phyloP scores from a whole-genome alignment of 371 early-diverging fungal genomes.

The Ordospora pajunii region DNA sequence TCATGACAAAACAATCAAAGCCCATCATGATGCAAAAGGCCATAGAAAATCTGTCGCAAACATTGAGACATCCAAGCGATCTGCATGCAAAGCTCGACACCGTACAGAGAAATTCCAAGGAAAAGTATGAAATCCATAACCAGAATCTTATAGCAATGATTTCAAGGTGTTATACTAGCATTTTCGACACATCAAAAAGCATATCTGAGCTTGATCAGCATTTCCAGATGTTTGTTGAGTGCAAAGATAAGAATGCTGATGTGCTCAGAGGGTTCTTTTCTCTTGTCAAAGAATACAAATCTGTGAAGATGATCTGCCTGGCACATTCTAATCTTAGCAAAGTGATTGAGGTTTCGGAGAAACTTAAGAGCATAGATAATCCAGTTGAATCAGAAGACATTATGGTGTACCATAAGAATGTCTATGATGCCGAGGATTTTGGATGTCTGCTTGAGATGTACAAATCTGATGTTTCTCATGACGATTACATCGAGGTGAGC shows the following conservation, averaged over 20 bases:
- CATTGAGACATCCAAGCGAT: slow-evolving; percentile 48
- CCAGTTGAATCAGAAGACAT: slow-evolving; percentile 23
- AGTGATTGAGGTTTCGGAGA: slow-evolving; percentile 30
- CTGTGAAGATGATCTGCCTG: slow-evolving; percentile 33
- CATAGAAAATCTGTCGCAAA: slow-evolving; percentile 34
- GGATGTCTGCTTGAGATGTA: slow-evolving; percentile 41
- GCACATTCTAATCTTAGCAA: slow-evolving; percentile 42
- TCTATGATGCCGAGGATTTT: slow-evolving; percentile 48
- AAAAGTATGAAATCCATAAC: slow-evolving; percentile 13
- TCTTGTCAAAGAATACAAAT: slow-evolving; percentile 39
- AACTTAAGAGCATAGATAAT: slow-evolving; percentile 15
- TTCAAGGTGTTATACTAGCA: background rate
- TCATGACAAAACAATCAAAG: background rate
- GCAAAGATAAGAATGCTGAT: slow-evolving; percentile 15
- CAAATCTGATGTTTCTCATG: slow-evolving; percentile 29
- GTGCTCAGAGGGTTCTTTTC: slow-evolving; percentile 27
- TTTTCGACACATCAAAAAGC: slow-evolving; percentile 13
- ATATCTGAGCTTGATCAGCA: slow-evolving; percentile 11
- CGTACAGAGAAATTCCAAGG: slow-evolving; percentile 1
- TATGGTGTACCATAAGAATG: slow-evolving; percentile 24
- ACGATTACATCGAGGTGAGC: slow-evolving; percentile 24
- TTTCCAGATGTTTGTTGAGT: slow-evolving; percentile 6
- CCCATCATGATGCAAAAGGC: slow-evolving; percentile 33
- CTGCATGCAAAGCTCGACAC: slow-evolving; percentile 33
- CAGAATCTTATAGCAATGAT: slow-evolving; percentile 11